Base-by-base conservation (phyloP, 495 filamentous ascomycete genomes). In the Penicillium odoratum region DNA sequence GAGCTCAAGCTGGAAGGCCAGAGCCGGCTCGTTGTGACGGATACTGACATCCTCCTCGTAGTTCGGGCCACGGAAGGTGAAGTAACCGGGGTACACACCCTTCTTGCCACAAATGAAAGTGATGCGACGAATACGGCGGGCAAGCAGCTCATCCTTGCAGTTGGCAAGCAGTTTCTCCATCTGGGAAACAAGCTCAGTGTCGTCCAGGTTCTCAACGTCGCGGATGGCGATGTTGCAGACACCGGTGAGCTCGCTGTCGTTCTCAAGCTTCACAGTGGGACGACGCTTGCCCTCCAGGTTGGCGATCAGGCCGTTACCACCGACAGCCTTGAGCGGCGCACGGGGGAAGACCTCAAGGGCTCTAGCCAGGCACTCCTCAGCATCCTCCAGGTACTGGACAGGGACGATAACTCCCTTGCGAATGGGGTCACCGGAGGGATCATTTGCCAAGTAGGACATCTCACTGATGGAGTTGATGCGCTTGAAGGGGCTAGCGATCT, bases 1-100 rank as follows among this genome's bases (percentile, higher is more conserved):
- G 57, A 98, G 83, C 73, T 98, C 94, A 64, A 97, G 87, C 81
- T 98, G 94, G 89, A 98, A 98, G 65, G 94, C 92, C 66, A 97
- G 78, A 49, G 94, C 93, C 43, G 94, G 94, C 76, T 98, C 94
- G 58, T 85, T 93, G 75, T 98, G 95, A 77, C 94, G 93, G 74
- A 98, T 98, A 69, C 88, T 94, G 68, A 88, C 82, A 64, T 98
- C 94, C 74, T 98, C 94, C 51, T 83, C 81, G 73, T 94, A 98
- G 51, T 80, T 74, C 34, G 95, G 93, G 4, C 93, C 93, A 64
- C 94, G 87, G 90, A 98, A 98, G 40, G 94, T 98, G 79, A 88
- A 98, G 82, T 98, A 98, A 18, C 89, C 91, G 31, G 95, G 94
- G 70, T 98, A 97, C 26, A 92, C 90, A 45, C 95, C 95, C 69